Conservation (phyloP, 495 filamentous ascomycete species). For the Saxophila tyrrhenica region DNA sequence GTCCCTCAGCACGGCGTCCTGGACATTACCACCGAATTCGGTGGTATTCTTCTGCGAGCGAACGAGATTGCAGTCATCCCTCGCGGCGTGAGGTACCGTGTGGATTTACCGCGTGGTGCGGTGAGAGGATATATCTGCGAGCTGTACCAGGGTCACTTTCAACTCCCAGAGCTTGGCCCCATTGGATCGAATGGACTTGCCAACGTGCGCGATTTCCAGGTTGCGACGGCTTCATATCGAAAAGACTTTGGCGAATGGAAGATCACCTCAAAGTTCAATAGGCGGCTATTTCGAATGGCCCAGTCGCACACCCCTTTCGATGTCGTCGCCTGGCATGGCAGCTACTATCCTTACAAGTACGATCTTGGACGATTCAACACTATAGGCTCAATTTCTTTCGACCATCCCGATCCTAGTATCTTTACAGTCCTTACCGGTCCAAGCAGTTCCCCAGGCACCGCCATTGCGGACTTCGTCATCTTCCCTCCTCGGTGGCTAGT, state of each 20-base stretch:
- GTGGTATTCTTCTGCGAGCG: conserved; percentile 14
- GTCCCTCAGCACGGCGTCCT: conserved; percentile 19
- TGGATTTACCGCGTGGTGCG: conserved; percentile 9
- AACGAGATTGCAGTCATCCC: conserved; percentile 21
- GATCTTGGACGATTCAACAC: conserved; percentile 43
- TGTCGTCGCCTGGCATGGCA: conserved; percentile 44
- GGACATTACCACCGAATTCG: conserved; percentile 20
- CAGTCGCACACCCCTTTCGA: conserved; percentile 43
- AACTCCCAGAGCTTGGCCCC: conserved; percentile 39
- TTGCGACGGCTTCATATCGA: conserved; percentile 35
- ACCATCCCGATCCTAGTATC: conserved; percentile 43
- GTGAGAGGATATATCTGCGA: conserved; percentile 19
- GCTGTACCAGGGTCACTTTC: conserved; percentile 17
- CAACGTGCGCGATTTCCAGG: conserved; percentile 40
- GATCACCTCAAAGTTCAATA: conserved; percentile 41
- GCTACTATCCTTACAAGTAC: conserved; percentile 36
- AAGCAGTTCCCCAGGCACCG: conserved; percentile 32
- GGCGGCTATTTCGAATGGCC: conserved; percentile 37
- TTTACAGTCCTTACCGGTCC: conserved; percentile 41
- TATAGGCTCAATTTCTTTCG: conserved; percentile 39
- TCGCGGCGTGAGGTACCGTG: conserved; percentile 19
- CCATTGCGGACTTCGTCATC: conserved; percentile 40
- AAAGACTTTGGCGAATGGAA: conserved; percentile 34
- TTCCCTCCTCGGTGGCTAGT: conserved; percentile 43
- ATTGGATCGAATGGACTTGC: conserved; percentile 42